These are phyloP conservation scores for Cardamine resedifolia DNA, from an alignment of 345 rosid species.

Conservation along the genomic window DNA sequence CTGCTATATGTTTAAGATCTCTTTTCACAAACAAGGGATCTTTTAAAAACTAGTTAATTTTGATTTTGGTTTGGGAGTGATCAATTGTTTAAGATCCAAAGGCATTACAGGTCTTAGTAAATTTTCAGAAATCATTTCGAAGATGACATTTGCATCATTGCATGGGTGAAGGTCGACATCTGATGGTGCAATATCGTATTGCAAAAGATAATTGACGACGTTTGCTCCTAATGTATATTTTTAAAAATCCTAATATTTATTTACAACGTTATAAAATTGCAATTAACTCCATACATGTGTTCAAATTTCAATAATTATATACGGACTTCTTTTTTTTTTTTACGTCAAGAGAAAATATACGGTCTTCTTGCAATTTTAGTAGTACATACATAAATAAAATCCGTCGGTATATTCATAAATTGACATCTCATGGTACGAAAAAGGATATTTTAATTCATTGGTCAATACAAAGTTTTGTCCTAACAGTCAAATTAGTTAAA, in stretches of 20 bases:
- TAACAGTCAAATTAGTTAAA: slow-evolving; percentile 15
- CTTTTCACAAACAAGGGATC: too few species aligned
- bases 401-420: slow-evolving; percentile 34
- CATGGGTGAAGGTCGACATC: not conserved
- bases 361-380: not conserved
- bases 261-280: not conserved
- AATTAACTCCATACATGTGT: not conserved
- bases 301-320: slow-evolving; percentile 10
- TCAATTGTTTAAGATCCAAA: too few species aligned
- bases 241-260: too few species aligned
- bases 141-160: too few species aligned
- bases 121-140: not conserved
- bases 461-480: slow-evolving; percentile 32
- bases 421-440: slow-evolving; percentile 30
- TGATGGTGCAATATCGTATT: not conserved
- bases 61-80: not conserved
- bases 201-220: not conserved
- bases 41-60: too few species aligned
- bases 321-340: not conserved
- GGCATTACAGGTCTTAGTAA: not conserved
- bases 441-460: slow-evolving; percentile 23
- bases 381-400: slow-evolving; percentile 24
- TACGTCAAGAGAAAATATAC: too few species aligned
- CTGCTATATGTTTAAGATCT: too few species aligned
- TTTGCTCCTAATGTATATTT: not conserved